phyloP scores from a whole-genome alignment of 192 early-diverging fungal species.

The Entomortierella lignicola region DNA sequence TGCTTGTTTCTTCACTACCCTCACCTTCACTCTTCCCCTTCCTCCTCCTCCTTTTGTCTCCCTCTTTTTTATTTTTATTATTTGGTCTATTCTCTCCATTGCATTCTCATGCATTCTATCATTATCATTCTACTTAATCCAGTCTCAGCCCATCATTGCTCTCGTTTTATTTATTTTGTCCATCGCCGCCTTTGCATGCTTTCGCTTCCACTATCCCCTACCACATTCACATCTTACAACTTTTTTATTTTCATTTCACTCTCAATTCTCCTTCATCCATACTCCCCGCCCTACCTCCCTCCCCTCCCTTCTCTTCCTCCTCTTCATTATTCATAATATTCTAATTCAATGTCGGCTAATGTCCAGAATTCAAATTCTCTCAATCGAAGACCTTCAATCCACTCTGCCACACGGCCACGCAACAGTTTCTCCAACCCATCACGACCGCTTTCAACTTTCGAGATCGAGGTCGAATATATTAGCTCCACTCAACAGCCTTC shows the following conservation, averaged over 20 bases:
- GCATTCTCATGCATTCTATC: not conserved
- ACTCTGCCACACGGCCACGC: not conserved
- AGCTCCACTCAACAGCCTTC: not conserved
- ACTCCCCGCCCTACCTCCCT: not conserved
- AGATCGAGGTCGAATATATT: slow-evolving; percentile 51
- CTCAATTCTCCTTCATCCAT: too few relatives aligned
- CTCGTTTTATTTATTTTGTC: not conserved
- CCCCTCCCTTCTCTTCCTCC: not conserved
- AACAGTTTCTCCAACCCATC: not conserved
- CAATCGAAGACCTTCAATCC: slow-evolving; percentile 40
- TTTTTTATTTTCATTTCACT: not conserved
- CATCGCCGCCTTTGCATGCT: not conserved
- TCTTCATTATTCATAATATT: too few relatives aligned
- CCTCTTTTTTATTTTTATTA: too few relatives aligned
- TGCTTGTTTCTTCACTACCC: too few relatives aligned
- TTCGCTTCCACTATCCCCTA: not conserved
- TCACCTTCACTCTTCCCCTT: too few relatives aligned
- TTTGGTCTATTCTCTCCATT: too few relatives aligned
- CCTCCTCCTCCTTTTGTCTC: too few relatives aligned
- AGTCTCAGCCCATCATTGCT: not conserved
- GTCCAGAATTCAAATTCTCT: slow-evolving; percentile 5
- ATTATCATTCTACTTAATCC: not conserved
- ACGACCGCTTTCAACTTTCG: slow-evolving; percentile 22
- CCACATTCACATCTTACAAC: too few relatives aligned
- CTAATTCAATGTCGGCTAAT: slow-evolving; percentile 22